These are phyloP conservation scores for Scheffersomyces lignicola DNA, from an alignment of 1,139 yeast genomes.

Conservation along the genomic window DNA sequence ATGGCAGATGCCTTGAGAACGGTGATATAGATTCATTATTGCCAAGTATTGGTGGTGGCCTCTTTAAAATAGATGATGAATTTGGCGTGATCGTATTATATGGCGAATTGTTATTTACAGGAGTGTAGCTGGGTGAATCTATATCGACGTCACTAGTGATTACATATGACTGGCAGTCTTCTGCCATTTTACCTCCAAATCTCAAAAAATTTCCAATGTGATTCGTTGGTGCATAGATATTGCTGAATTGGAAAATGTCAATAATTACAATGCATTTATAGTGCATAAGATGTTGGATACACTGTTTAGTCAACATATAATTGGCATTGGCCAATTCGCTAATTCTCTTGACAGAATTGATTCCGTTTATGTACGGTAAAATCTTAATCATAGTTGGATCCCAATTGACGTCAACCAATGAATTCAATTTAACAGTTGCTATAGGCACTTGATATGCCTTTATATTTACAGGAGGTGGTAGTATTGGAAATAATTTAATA, in stretches of 20 bases:
- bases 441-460: constrained; percentile 84
- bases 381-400: constrained; percentile 94
- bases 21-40: not conserved
- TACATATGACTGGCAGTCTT: constrained; percentile 84
- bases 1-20: constrained; percentile 4
- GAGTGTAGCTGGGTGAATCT: constrained; percentile 8
- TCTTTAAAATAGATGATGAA: constrained; percentile 6
- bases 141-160: constrained; percentile 26
- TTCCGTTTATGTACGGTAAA: constrained; percentile 82
- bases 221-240: constrained; percentile 88
- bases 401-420: constrained; percentile 87
- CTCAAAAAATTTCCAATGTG: constrained; percentile 66
- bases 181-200: constrained; percentile 61
- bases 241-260: constrained; percentile 87
- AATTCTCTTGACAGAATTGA: constrained; percentile 77
- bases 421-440: constrained; percentile 69
- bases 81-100: constrained; percentile 5
- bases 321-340: constrained; percentile 83
- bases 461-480: constrained; percentile 80
- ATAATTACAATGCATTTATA: constrained; percentile 80
- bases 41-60: not conserved
- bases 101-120: constrained; percentile 8
- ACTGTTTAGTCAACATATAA: constrained; percentile 73
- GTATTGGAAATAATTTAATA: constrained; percentile 83
- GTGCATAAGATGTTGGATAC: constrained; percentile 88